Base-by-base conservation (phyloP, 2,329 filamentous ascomycete species). In the Coniochaeta hoffmannii region DNA sequence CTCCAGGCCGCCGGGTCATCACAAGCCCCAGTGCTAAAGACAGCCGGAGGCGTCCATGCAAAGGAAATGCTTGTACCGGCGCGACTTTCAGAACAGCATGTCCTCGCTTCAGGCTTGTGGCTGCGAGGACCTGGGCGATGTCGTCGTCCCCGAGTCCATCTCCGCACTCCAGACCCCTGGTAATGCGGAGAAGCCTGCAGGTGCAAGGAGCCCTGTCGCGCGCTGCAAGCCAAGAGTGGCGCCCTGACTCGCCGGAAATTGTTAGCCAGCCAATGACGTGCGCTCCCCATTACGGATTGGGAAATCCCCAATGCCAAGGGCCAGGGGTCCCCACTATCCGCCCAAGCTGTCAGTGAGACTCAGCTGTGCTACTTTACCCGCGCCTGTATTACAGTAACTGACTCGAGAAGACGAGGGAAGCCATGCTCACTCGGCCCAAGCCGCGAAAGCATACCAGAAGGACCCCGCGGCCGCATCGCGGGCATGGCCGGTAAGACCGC, bases 241-340 rank as follows among this genome's bases (percentile, higher is more conserved):
- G 19, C 34, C 50, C 30, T 52, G 50, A 52, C 50, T 52, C 50
- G 50, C 50, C 50, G 50, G 50, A 52, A 36, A 52, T 52, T 24
- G 50, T 52, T 52, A 52, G 50, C 50, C 50, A 52, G 50, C 31
- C 28, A 34, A 26, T 35, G 31, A 32, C 31, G 2, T 26, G 4
- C 22, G 17, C 3, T 11, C 15, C 24, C 15, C 50, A 15, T 15
- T 3, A n/a, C 28, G 31, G 30, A 52, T 26, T 22, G 31, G 31
- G 22, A 52, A 52, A 15, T 36, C 31, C 19, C n/a, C 26, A 19
- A 10, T 15, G 19, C 30, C 12, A 22, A 35, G 7, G 24, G 15
- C 24, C 19, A 11, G 22, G 38, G 19, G 19, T 17, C 3, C 22
- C 2, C 19, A 28, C 24, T 24, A 6, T 14, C 11, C 10, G 30